Conservation (phyloP, 176 grass and related monocot species). For the Eragrostis nindensis region DNA sequence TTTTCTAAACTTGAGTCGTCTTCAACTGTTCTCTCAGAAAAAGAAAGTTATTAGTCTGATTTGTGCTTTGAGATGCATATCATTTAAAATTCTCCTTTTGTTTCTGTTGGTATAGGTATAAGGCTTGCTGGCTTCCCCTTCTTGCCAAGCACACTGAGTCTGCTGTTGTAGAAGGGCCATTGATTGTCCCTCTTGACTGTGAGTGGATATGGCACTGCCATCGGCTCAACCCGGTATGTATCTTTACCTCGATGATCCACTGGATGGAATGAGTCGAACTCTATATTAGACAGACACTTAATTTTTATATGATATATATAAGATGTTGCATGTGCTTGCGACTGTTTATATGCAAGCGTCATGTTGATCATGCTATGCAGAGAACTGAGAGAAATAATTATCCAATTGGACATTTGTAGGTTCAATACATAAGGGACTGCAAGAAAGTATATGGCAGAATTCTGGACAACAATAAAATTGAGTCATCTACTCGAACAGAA, state of each 20-base stretch:
- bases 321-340: too few species aligned
- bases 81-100: background rate
- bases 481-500: slow-evolving; percentile 56
- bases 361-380: background rate
- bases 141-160: slow-evolving; percentile 68
- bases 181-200: slow-evolving; percentile 83
- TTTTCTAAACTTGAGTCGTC: background rate
- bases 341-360: background rate
- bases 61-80: background rate
- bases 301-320: too few species aligned
- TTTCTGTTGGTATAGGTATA: slow-evolving; percentile 70
- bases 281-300: background rate
- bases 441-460: slow-evolving; percentile 77
- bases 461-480: slow-evolving; percentile 61
- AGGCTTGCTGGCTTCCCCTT: slow-evolving; percentile 90
- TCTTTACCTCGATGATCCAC: background rate
- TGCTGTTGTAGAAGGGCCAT: slow-evolving; percentile 47
- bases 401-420: slow-evolving; percentile 42
- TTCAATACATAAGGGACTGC: slow-evolving; percentile 85
- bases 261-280: background rate
- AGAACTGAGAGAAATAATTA: slow-evolving; percentile 22
- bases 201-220: slow-evolving; percentile 99
- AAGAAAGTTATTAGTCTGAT: background rate
- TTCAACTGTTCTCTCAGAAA: background rate
- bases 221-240: slow-evolving; percentile 84